These are phyloP conservation scores for Beverwykella pulmonaria DNA, from an alignment of 495 filamentous ascomycete species.

Conservation along the genomic window DNA sequence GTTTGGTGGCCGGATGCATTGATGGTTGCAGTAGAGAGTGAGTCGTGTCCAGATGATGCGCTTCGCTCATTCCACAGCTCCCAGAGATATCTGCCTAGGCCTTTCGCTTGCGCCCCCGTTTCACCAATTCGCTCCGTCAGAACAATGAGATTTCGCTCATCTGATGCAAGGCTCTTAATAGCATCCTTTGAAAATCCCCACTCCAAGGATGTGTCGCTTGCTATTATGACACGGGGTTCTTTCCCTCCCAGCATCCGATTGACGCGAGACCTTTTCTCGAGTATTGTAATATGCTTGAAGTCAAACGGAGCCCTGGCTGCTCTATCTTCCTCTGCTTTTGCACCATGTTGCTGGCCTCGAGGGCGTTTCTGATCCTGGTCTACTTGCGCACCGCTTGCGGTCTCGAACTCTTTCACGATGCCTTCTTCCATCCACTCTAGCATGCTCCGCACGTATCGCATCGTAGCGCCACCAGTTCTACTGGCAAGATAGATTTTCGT, in stretches of 20 bases:
- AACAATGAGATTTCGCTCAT: slow-evolving; percentile 78
- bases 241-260: slow-evolving; percentile 59
- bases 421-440: slow-evolving; percentile 98
- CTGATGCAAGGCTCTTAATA: slow-evolving; percentile 69
- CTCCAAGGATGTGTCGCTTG: slow-evolving; percentile 83
- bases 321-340: slow-evolving; percentile 45
- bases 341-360: slow-evolving; percentile 42
- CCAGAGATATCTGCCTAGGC: slow-evolving; percentile 45
- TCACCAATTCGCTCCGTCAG: slow-evolving; percentile 64
- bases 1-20: slow-evolving; percentile 66
- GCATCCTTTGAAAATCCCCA: slow-evolving; percentile 96
- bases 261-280: slow-evolving; percentile 74
- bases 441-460: slow-evolving; percentile 90
- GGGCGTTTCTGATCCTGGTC: slow-evolving; percentile 27
- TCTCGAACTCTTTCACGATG: slow-evolving; percentile 88
- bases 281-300: slow-evolving; percentile 79
- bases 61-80: slow-evolving; percentile 40
- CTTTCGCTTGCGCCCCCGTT: slow-evolving; percentile 10
- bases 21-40: slow-evolving; percentile 43
- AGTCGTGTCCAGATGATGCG: slow-evolving; percentile 5
- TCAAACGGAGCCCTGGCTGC: slow-evolving; percentile 74
- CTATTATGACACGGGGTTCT: slow-evolving; percentile 73
- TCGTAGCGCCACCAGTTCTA: slow-evolving; percentile 75
- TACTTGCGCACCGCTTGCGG: slow-evolving; percentile 52
- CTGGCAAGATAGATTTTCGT: slow-evolving; percentile 82